These are phyloP conservation scores for Camellia japonica DNA, from an alignment of 148 eudicot species.

Conservation along the genomic window DNA sequence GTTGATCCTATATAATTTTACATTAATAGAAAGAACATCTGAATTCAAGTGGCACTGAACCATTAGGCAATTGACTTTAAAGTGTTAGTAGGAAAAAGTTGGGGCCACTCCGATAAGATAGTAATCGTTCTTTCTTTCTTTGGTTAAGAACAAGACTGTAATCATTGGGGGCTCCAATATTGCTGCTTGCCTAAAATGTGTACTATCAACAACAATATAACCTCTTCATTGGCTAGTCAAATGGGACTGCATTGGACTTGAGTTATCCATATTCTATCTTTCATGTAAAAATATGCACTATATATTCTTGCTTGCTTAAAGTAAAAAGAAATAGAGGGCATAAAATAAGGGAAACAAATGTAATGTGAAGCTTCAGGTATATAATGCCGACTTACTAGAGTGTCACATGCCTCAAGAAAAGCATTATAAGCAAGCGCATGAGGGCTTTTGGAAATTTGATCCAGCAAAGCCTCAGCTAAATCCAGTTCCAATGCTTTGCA, in stretches of 20 bases:
- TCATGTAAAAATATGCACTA: not conserved
- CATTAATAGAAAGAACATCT: not conserved
- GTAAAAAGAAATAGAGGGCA: not conserved
- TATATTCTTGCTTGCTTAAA: not conserved
- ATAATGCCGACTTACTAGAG: constrained; percentile 39
- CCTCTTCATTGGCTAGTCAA: constrained; percentile 6
- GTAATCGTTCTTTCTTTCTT: not conserved
- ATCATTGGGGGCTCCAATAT: not conserved
- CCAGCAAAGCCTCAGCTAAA: constrained; percentile 65
- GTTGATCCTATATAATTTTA: not conserved
- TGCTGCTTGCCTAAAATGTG: not conserved
- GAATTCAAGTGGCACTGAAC: not conserved
- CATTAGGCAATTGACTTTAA: not conserved
- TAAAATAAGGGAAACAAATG: not conserved
- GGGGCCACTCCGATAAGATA: not conserved
- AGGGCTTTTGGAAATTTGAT: constrained; percentile 41
- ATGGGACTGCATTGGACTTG: not conserved
- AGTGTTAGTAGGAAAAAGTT: not conserved
- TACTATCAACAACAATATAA: not conserved
- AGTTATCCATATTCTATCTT: not conserved
- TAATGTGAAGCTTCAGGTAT: not conserved
- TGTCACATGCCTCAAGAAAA: constrained; percentile 67
- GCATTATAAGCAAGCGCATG: constrained; percentile 52
- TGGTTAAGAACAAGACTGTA: not conserved
- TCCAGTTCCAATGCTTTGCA: constrained; percentile 61